Percentiles rank a stretch among this genome's conserved stretches.
phyloP scores from a whole-genome alignment of 1,139 yeast genomes.

The Taiozyma sp. region DNA sequence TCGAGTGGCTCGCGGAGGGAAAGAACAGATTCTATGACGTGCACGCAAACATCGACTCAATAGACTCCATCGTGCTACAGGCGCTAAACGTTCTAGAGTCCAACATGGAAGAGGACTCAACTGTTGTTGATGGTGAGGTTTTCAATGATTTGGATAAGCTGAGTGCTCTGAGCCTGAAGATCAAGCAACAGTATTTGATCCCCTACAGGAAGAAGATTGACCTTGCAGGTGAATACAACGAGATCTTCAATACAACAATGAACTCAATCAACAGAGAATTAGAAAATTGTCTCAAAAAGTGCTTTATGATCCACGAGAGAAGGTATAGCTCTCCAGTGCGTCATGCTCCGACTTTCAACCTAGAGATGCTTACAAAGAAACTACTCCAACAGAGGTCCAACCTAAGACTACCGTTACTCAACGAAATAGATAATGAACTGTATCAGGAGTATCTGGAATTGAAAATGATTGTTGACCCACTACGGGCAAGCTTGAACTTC shows the following conservation, averaged over 20 bases:
- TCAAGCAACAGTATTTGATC: conserved; percentile 32
- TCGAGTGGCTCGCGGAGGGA: conserved; percentile 50
- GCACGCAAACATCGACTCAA: conserved; percentile 33
- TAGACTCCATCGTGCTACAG: conserved; percentile 45
- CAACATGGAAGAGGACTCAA: conserved; percentile 15
- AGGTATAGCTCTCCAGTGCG: conserved; percentile 39
- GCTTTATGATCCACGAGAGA: conserved; percentile 37
- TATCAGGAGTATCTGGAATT: conserved; percentile 32
- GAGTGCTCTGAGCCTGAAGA: conserved; percentile 23
- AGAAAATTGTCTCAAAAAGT: conserved; percentile 38
- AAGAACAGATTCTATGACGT: conserved; percentile 38
- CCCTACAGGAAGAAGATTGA: conserved; percentile 42
- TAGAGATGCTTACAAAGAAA: conserved; percentile 38
- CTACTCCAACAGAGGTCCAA: conserved; percentile 32
- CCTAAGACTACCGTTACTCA: conserved; percentile 32
- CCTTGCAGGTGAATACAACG: conserved; percentile 53
- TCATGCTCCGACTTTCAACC: conserved; percentile 35
- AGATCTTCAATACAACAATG: conserved; percentile 49
- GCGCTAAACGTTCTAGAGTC: conserved; percentile 35
- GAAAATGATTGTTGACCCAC: conserved; percentile 38
- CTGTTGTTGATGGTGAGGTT: conserved; percentile 17
- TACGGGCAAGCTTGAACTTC: conserved; percentile 55
- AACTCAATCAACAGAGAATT: conserved; percentile 48
- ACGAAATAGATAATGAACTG: conserved; percentile 34
- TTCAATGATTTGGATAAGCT: conserved; percentile 28